Percentiles rank a stretch among this genome's conserved stretches.
These are phyloP conservation scores for Quercus mongolica DNA, from an alignment of 306 rosid genomes.

Conservation along the genomic window DNA sequence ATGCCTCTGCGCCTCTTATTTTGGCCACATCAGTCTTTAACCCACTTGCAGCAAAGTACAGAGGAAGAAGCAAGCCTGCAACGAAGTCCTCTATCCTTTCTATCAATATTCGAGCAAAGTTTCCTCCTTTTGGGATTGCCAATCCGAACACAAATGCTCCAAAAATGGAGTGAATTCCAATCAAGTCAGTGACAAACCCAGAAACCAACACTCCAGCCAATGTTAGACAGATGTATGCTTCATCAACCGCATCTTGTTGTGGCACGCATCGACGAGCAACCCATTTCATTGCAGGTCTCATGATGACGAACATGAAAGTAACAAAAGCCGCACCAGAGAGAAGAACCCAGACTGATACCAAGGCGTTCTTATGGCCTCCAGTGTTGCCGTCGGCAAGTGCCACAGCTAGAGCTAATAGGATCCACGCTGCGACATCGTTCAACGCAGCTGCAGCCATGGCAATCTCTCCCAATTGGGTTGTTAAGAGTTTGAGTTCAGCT, in stretches of 20 bases:
- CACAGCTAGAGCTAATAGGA: constrained; percentile 70
- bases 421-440: constrained; percentile 91
- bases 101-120: constrained; percentile 50
- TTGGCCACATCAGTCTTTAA: constrained; percentile 78
- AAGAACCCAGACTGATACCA: constrained; percentile 68
- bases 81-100: constrained; percentile 84
- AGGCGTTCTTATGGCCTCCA: constrained; percentile 42
- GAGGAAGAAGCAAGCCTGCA: constrained; percentile 70
- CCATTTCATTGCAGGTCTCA: constrained; percentile 64
- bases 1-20: constrained; percentile 49
- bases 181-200: constrained; percentile 70
- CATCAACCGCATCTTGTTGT: constrained; percentile 45
- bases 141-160: constrained; percentile 88
- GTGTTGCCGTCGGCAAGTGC: constrained; percentile 53
- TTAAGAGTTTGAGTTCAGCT: constrained; percentile 79
- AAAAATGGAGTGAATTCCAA: constrained; percentile 80
- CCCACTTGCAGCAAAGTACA: constrained; percentile 84
- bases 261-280: constrained; percentile 39
- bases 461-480: constrained; percentile 65
- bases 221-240: constrained; percentile 60
- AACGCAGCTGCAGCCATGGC: constrained; percentile 95
- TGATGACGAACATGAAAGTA: constrained; percentile 48
- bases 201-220: constrained; percentile 65
- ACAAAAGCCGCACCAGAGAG: constrained; percentile 64
- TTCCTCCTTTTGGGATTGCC: constrained; percentile 62